These are phyloP conservation scores for Posidonia australis DNA, from an alignment of 106 monocot species.

Conservation along the genomic window DNA sequence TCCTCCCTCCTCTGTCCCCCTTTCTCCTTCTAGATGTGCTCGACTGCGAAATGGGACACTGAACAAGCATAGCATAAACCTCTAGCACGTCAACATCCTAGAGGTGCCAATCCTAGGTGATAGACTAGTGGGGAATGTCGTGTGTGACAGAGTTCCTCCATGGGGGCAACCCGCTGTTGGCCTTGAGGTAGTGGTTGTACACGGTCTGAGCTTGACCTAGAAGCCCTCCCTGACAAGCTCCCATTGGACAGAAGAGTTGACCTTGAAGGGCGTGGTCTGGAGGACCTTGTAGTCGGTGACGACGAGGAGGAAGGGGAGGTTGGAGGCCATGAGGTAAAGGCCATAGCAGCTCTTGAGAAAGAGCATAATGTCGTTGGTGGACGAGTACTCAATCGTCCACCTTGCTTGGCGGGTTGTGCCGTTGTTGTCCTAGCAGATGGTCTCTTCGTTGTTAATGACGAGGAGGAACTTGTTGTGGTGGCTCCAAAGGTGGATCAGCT, in stretches of 20 bases:
- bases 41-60: too few species aligned
- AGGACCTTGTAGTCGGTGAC: slow-evolving; percentile 59
- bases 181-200: slow-evolving; percentile 46
- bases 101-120: slow-evolving; percentile 56
- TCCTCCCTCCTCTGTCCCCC: too few species aligned
- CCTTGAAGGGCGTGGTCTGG: slow-evolving; percentile 40
- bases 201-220: slow-evolving; percentile 29
- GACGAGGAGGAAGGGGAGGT: slow-evolving; percentile 68
- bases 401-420: slow-evolving; percentile 20
- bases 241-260: slow-evolving; percentile 78
- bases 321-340: slow-evolving; percentile 64
- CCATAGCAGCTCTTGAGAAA: slow-evolving; percentile 46
- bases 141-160: slow-evolving; percentile 81
- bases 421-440: slow-evolving; percentile 34
- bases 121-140: slow-evolving; percentile 50
- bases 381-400: slow-evolving; percentile 25
- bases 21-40: too few species aligned
- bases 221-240: slow-evolving; percentile 51
- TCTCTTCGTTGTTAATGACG: slow-evolving; percentile 45
- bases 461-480: slow-evolving; percentile 48
- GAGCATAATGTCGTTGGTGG: slow-evolving; percentile 8
- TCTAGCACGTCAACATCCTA: slow-evolving; percentile 17
- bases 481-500: slow-evolving; percentile 34
- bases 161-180: slow-evolving; percentile 58
- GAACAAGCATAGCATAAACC: too few species aligned